Evolutionary conservation across 2,329 filamentous ascomycete species (phyloP), one percentile per base, ranked within the genome.

Genomic region (Diaporthe velutina): DNA sequence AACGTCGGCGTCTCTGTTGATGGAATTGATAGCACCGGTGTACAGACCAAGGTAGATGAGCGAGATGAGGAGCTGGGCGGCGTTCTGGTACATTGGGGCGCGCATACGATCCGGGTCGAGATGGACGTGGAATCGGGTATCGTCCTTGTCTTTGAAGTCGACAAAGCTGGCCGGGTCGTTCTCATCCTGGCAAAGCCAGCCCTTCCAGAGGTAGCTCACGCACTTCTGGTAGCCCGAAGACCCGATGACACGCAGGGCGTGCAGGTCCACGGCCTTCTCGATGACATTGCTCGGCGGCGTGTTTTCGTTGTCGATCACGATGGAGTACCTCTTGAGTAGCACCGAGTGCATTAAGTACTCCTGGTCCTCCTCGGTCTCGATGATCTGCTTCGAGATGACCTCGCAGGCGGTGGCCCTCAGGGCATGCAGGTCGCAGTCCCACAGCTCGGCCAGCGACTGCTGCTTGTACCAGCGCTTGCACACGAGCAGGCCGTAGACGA

Each of bases 111-210:
- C 96, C 0, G 97, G 97, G 80, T 98, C 94, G 79, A 98, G 92
- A 82, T 99, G 97, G 1, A 90, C 86, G 85, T 93, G 90, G 83
- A 97, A 97, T 58, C 88, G 89, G 1, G 91, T 92, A 81, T 96
- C 94, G 75, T 93, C 94, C 82, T 95, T 95, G 75, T 95, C 88
- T 78, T 93, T 91, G 86, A 97, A 99, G 80, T 96, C 93, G 71
- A 98, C 90, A 81, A 99, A 99, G 70, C 92, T 92, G n/a, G 93
- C 92, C 0, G 96, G 94, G 79, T 98, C 96, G 67, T 96, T 89
- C 79, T 98, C 95, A 78, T 98, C 95, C 82, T 99, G 97, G n/a
- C 98, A 92, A 12, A 98, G 88, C 97, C 97, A 99, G 30, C 97
- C 97, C 76, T 92, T 91, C 97, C 97, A 99, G 12, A 99, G 91